Conservation (phyloP, 2,329 filamentous ascomycete species). For the Apiospora malaysiana region DNA sequence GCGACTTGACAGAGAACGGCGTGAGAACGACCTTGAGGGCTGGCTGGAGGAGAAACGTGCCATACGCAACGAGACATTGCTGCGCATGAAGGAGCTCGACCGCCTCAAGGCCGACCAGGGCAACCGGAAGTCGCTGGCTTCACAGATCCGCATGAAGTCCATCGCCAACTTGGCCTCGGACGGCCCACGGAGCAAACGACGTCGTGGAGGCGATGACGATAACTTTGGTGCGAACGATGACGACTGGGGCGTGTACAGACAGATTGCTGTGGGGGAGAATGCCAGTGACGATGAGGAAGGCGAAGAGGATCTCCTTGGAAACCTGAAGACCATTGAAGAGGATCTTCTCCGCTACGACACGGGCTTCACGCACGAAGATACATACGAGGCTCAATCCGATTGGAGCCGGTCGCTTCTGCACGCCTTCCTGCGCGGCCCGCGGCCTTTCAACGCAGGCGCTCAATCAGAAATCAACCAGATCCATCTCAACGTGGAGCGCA, state of each 20-base stretch:
- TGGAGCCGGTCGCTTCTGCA: slow-evolving; percentile 94
- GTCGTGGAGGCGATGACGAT: slow-evolving; percentile 89
- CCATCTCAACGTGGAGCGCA: slow-evolving; percentile 95
- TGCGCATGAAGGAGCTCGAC: slow-evolving; percentile 92
- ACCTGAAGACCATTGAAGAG: slow-evolving; percentile 78
- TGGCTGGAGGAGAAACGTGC: slow-evolving; percentile 87
- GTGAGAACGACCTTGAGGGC: slow-evolving; percentile 80
- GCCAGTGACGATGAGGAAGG: slow-evolving; percentile 88
- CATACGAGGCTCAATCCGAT: slow-evolving; percentile 88
- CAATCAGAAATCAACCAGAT: slow-evolving; percentile 84
- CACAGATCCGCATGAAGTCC: slow-evolving; percentile 97
- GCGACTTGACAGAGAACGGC: slow-evolving; percentile 80
- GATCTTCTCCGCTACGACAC: slow-evolving; percentile 88
- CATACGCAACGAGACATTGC: slow-evolving; percentile 71
- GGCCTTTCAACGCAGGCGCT: slow-evolving; percentile 81
- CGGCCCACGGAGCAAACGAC: slow-evolving; percentile 80
- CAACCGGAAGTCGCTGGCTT: slow-evolving; percentile 94
- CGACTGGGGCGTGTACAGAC: slow-evolving; percentile 96
- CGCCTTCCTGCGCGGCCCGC: slow-evolving; percentile 86
- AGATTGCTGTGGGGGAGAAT: slow-evolving; percentile 82
- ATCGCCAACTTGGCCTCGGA: slow-evolving; percentile 96
- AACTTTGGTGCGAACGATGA: slow-evolving; percentile 97
- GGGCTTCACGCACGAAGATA: slow-evolving; percentile 89
- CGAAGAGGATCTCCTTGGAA: slow-evolving; percentile 81
- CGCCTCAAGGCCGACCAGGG: slow-evolving; percentile 92